Conservation (phyloP, 257 asterid species). For the Ilex asprella region DNA sequence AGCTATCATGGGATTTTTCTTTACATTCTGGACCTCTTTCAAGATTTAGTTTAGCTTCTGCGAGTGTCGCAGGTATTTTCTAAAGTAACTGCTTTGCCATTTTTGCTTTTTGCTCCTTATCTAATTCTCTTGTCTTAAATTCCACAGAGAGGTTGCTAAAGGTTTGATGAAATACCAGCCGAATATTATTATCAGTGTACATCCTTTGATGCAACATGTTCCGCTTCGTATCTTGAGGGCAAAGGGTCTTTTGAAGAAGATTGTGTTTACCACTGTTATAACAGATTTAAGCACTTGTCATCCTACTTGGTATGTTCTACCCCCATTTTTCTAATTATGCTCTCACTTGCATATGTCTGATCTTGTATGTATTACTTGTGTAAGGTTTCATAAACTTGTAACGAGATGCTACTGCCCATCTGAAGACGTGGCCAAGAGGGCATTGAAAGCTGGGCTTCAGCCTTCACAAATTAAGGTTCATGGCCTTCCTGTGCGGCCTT, state of each 20-base stretch:
- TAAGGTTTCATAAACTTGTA: slow-evolving; percentile 99
- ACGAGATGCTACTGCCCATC: slow-evolving; percentile 96
- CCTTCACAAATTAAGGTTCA: slow-evolving; percentile 78
- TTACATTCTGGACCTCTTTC: not conserved
- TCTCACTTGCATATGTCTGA: not conserved
- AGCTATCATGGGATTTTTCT: not conserved
- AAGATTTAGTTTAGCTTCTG: no score
- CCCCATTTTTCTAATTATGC: slow-evolving; percentile 7
- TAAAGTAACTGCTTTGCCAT: not conserved
- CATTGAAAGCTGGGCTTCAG: slow-evolving; percentile 85
- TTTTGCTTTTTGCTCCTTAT: not conserved
- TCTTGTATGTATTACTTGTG: slow-evolving; percentile 11
- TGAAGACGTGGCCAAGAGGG: slow-evolving; percentile 92
- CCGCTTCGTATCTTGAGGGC: slow-evolving; percentile 91
- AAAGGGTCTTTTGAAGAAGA: slow-evolving; percentile 89
- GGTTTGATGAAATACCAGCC: slow-evolving; percentile 96
- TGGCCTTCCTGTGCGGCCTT: slow-evolving; percentile 98
- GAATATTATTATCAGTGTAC: slow-evolving; percentile 93
- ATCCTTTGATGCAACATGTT: slow-evolving; percentile 98
- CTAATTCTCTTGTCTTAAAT: slow-evolving; percentile 14
- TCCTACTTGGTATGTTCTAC: slow-evolving; percentile 78
- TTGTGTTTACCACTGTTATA: slow-evolving; percentile 86
- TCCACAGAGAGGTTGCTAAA: slow-evolving; percentile 80
- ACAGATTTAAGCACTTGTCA: slow-evolving; percentile 94
- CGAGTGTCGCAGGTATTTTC: not conserved